These are phyloP conservation scores for Pleurotus cornucopiae DNA, from an alignment of 768 basidiomycete genomes.

Conservation along the genomic window DNA sequence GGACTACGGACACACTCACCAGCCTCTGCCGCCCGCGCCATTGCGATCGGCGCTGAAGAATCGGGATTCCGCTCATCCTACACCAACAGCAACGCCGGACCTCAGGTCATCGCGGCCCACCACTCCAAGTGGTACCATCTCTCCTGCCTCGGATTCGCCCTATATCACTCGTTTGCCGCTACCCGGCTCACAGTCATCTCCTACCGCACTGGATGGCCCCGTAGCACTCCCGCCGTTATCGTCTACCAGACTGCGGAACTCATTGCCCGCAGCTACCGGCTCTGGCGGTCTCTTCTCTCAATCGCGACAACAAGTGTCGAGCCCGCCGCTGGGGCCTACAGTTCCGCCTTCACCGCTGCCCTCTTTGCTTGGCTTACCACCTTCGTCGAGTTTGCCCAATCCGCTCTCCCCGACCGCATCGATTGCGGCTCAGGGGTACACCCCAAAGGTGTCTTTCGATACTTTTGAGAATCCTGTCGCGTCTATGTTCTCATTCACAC, in stretches of 20 bases:
- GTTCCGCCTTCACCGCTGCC: slow-evolving; percentile 8
- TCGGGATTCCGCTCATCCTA: slow-evolving; percentile 11
- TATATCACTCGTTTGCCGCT: slow-evolving; percentile 6
- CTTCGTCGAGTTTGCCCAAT: slow-evolving; percentile 5
- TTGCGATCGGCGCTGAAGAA: slow-evolving; percentile 14
- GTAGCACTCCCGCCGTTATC: background rate
- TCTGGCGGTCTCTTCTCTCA: slow-evolving; percentile 1
- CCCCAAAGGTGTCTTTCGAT: slow-evolving; percentile 80
- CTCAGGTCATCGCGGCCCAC: slow-evolving; percentile 3
- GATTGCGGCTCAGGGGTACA: slow-evolving; percentile 33
- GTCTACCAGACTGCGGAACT: slow-evolving; percentile 1
- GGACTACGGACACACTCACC: slow-evolving; percentile 11
- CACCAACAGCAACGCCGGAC: background rate
- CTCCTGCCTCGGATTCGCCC: slow-evolving; percentile 7
- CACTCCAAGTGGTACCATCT: slow-evolving; percentile 15
- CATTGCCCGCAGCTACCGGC: background rate
- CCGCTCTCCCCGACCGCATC: slow-evolving; percentile 13
- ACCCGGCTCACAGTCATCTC: background rate
- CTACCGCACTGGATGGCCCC: background rate
- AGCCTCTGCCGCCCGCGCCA: slow-evolving; percentile 13
- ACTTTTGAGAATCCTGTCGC: slow-evolving; percentile 81
- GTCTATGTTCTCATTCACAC: slow-evolving; percentile 84
- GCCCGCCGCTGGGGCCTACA: slow-evolving; percentile 1
- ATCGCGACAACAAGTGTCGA: background rate
- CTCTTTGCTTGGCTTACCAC: slow-evolving; percentile 11